phyloP scores from a whole-genome alignment of 1,284 basidiomycete genomes.

The Mycena sp. region DNA sequence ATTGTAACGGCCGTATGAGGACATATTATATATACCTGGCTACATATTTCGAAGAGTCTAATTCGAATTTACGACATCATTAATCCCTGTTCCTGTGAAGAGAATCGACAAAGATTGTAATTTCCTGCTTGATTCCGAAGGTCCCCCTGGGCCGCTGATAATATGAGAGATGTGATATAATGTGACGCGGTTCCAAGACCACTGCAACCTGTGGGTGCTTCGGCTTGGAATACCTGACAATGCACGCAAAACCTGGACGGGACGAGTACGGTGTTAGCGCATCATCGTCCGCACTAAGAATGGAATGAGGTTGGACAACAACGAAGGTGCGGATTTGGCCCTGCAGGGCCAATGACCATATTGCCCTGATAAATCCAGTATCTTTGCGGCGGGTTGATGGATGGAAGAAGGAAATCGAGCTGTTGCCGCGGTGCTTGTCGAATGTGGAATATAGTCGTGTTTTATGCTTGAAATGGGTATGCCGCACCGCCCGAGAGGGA shows the following conservation, averaged over 20 bases:
- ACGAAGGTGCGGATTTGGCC: background rate
- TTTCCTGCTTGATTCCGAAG: too few species aligned
- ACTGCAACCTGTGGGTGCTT: background rate
- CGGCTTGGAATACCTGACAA: background rate
- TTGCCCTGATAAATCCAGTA: background rate
- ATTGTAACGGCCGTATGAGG: too few species aligned
- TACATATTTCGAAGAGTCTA: too few species aligned
- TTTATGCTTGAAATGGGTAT: background rate
- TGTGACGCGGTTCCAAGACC: background rate
- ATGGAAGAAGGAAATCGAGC: conserved; percentile 5
- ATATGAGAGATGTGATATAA: conserved; percentile 5
- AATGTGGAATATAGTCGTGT: background rate
- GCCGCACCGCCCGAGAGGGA: background rate
- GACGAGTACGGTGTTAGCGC: background rate
- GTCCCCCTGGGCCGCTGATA: too few species aligned
- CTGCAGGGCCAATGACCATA: conserved; percentile 4
- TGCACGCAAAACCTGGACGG: too few species aligned
- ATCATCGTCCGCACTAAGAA: background rate
- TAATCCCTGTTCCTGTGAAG: too few species aligned
- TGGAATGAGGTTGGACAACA: background rate
- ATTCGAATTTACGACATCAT: too few species aligned
- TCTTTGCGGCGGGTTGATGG: background rate
- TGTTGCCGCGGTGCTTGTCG: background rate
- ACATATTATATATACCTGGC: too few species aligned
- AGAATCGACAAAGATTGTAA: too few species aligned